Base-by-base conservation (phyloP, 2,329 filamentous ascomycete genomes). In the Blastomyces gilchristii region DNA sequence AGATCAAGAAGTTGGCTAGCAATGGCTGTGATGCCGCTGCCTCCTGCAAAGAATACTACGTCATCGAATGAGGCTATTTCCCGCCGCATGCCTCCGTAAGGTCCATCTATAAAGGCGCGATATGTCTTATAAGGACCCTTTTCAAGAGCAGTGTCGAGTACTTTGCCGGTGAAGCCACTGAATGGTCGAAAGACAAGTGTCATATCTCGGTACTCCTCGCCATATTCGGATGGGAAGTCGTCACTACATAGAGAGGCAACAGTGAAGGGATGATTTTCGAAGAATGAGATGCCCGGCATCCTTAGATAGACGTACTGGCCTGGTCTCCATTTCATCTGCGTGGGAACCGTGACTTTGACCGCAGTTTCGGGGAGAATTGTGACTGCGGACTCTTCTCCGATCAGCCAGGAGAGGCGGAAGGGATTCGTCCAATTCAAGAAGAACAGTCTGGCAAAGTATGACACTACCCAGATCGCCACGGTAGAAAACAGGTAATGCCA, bases 201-300 rank as follows among this genome's bases (percentile, higher is more conserved):
- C 76, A 95, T 91, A 72, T 97, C 93, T 60, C 91, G 82, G 70
- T 93, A 96, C 60, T 89, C 82, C 68, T 94, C 88, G 37, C 92
- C 92, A 69, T 96, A 96, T 64, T 90, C 88, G 0, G 92, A 96
- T 0, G 91, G 91, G 65, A 97, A 96, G 72, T 96, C 91, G 54
- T 95, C 89, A 71, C 90, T 95, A 76, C 91, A 97, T 8, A 96
- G 82, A 0, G 91, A 97, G 1, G 93, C 87, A 62, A 97, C 92
- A 0, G 94, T 97, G 72, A 97, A 97, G 0, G 93, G 93, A 69
- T 97, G 94, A 69, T 96, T 97, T 68, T 96, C 90, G 64, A 97
- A 86, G 1, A 95, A 75, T 0, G 91, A 92, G 68, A 97, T 91
- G 1, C 90, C 90, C 0, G 93, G 93, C 87, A 97, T 96, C 61